Conservation (phyloP, 1,284 basidiomycete species). For the Malassezia brasiliensis region DNA sequence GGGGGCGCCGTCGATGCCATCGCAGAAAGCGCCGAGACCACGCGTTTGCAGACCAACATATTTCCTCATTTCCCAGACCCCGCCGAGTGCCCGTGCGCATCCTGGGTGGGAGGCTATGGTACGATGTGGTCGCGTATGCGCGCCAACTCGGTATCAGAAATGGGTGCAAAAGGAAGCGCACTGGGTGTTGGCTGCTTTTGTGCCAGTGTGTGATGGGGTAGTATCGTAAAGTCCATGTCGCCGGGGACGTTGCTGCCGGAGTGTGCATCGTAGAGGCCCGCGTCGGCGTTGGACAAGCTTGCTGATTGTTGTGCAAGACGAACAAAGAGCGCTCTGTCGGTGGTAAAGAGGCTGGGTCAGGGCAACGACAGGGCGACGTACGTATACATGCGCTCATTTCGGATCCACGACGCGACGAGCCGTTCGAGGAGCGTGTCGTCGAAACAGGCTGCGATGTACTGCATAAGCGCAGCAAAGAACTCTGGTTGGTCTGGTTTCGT, state of each 20-base stretch:
- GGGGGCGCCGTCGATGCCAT: conserved; percentile 5
- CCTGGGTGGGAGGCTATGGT: not conserved
- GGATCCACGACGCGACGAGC: not conserved
- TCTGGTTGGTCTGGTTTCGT: not conserved
- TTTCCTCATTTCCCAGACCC: not conserved
- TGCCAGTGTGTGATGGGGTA: not conserved
- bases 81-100: no score
- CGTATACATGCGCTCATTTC: conserved; percentile 8
- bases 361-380: not conserved
- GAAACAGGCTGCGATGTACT: conserved; percentile 6
- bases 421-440: not conserved
- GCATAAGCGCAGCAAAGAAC: not conserved
- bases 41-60: not conserved
- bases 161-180: conserved; percentile 2
- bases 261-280: conserved; percentile 7
- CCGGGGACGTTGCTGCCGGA: conserved; percentile 15
- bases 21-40: not conserved
- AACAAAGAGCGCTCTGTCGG: not conserved
- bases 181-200: not conserved
- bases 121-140: not conserved
- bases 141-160: not conserved
- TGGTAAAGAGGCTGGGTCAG: conserved; percentile 5
- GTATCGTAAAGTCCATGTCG: conserved; percentile 1
- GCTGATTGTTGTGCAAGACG: conserved; percentile 12
- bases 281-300: not conserved